phyloP scores from a whole-genome alignment of 2,329 filamentous ascomycete genomes.

The Arachnopeziza araneosa region DNA sequence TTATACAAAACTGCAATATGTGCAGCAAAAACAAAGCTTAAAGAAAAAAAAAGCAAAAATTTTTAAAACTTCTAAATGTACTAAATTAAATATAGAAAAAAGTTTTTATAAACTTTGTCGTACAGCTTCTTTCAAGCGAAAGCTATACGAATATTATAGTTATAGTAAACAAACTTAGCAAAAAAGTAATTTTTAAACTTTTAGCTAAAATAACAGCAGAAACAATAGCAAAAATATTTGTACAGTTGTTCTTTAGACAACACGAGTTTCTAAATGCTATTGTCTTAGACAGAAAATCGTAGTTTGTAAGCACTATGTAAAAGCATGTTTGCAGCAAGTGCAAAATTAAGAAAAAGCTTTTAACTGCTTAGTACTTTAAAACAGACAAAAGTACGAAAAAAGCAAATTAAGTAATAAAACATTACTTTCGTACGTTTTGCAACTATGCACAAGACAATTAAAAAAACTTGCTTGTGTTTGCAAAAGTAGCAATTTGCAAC shows the following conservation, averaged over 20 bases:
- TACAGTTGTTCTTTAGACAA: background rate
- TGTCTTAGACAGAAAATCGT: background rate
- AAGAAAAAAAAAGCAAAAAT: background rate
- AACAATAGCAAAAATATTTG: background rate
- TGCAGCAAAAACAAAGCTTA: background rate
- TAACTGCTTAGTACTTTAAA: too few relatives aligned
- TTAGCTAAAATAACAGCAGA: background rate
- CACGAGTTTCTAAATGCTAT: background rate
- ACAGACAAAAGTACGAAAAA: too few relatives aligned
- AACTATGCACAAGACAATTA: too few relatives aligned
- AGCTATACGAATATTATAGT: background rate
- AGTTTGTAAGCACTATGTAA: too few relatives aligned
- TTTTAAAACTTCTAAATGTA: slow-evolving; percentile 3
- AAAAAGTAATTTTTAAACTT: background rate
- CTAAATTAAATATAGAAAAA: background rate
- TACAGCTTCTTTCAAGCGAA: background rate
- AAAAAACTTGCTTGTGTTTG: too few relatives aligned
- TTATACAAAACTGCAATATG: background rate
- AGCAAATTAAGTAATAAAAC: too few relatives aligned
- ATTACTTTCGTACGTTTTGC: too few relatives aligned
- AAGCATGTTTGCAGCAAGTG: too few relatives aligned
- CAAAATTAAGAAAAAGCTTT: too few relatives aligned
- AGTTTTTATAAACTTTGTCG: slow-evolving; percentile 3
- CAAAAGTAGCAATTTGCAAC: too few relatives aligned
- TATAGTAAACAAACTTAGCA: background rate